phyloP scores from a whole-genome alignment of 2,329 filamentous ascomycete species.

The Thelonectria discophora region DNA sequence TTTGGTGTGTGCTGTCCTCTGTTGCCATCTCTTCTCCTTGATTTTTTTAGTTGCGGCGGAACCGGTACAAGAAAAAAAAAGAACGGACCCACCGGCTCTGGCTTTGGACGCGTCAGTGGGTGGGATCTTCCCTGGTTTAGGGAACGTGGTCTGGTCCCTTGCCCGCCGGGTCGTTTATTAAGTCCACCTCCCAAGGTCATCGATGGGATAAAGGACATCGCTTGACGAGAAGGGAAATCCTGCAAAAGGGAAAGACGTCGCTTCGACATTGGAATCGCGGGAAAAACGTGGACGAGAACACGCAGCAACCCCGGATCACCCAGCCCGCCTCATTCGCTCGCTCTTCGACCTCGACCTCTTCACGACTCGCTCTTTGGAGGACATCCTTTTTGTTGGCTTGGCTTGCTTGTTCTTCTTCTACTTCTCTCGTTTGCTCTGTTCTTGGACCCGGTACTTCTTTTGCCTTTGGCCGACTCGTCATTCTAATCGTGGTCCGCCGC shows the following conservation, averaged over 20 bases:
- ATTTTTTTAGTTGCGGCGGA: not conserved
- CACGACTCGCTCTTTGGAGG: conserved; percentile 1
- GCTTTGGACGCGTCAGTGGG: conserved; percentile 38
- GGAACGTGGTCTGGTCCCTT: conserved; percentile 44
- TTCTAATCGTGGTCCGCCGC: conserved; percentile 11
- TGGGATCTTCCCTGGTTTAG: conserved; percentile 34
- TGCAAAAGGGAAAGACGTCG: too few relatives aligned
- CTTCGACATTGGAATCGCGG: too few relatives aligned
- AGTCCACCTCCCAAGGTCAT: conserved; percentile 27
- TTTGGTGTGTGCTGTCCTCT: not conserved
- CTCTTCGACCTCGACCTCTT: not conserved
- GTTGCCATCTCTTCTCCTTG: not conserved
- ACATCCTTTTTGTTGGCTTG: not conserved
- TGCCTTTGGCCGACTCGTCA: not conserved
- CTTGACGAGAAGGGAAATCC: too few relatives aligned
- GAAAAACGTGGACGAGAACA: too few relatives aligned
- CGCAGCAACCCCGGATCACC: not conserved
- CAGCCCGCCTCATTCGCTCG: not conserved
- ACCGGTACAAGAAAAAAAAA: not conserved
- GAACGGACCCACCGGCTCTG: conserved; percentile 30
- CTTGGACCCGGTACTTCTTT: not conserved
- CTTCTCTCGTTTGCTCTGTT: not conserved
- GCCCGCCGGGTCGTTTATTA: conserved; percentile 39
- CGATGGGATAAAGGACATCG: too few relatives aligned
- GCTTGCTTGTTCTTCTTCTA: not conserved